Percentiles rank a stretch among this genome's conserved stretches.
Conservation (phyloP, 2,329 filamentous ascomycete species). For the Parastagonospora avenae region DNA sequence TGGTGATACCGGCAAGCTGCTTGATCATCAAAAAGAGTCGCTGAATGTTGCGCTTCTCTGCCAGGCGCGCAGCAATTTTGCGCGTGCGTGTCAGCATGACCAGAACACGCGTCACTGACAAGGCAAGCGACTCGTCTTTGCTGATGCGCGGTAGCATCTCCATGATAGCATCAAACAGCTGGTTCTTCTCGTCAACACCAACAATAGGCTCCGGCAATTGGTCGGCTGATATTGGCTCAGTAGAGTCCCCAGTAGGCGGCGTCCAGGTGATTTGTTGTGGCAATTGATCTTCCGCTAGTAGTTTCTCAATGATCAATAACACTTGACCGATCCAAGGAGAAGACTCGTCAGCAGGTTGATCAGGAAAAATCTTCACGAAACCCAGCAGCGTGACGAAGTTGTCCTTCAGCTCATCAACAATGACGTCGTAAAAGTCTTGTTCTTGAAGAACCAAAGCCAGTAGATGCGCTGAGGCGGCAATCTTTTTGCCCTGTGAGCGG, state of each 20-base stretch:
- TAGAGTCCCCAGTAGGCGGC: conserved; percentile 54
- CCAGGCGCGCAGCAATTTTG: conserved; percentile 73
- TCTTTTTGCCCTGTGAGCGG: conserved; percentile 65
- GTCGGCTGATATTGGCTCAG: conserved; percentile 60
- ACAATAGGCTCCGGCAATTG: conserved; percentile 67
- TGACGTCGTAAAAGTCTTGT: conserved; percentile 76
- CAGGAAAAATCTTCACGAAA: conserved; percentile 75
- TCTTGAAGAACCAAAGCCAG: conserved; percentile 87
- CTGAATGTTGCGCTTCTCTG: conserved; percentile 87
- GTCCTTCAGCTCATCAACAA: conserved; percentile 74
- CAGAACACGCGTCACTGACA: conserved; percentile 81
- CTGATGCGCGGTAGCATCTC: conserved; percentile 84
- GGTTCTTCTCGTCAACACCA: conserved; percentile 67
- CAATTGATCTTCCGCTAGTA: conserved; percentile 87
- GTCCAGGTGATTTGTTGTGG: conserved; percentile 77
- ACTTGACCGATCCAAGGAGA: conserved; percentile 93
- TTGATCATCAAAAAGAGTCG: conserved; percentile 94
- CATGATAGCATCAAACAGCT: conserved; percentile 77
- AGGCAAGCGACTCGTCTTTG: conserved; percentile 82
- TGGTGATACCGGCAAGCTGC: conserved; percentile 80
- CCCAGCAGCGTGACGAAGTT: conserved; percentile 76
- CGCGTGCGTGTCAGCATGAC: conserved; percentile 86
- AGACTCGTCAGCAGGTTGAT: conserved; percentile 74
- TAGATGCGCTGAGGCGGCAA: conserved; percentile 91
- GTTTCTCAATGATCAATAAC: conserved; percentile 84